These are phyloP conservation scores for Neurospora sp. DNA, from an alignment of 495 filamentous ascomycete genomes.

Conservation along the genomic window DNA sequence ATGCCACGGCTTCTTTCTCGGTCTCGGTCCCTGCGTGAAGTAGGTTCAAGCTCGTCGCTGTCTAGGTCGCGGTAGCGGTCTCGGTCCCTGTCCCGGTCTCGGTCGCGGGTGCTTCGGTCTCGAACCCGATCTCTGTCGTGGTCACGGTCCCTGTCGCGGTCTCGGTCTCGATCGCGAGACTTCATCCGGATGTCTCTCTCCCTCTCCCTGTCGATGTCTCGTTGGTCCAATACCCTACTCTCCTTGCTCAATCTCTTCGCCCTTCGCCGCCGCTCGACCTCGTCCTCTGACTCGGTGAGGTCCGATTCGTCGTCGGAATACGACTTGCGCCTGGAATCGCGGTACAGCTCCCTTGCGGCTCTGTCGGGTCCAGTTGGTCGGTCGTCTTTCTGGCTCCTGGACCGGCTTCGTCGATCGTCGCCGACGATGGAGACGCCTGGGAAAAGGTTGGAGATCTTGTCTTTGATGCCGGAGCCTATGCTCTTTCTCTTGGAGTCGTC, in stretches of 20 bases:
- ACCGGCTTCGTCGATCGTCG: slow-evolving; percentile 16
- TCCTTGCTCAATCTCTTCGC: slow-evolving; percentile 8
- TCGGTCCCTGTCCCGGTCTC: slow-evolving; percentile 21
- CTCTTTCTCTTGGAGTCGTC: slow-evolving; percentile 12
- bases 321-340: slow-evolving; percentile 8
- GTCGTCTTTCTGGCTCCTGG: slow-evolving; percentile 9
- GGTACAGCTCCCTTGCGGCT: background rate
- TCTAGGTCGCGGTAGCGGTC: slow-evolving; percentile 18
- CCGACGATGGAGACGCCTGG: slow-evolving; percentile 3
- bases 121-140: slow-evolving; percentile 10
- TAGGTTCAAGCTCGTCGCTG: slow-evolving; percentile 16
- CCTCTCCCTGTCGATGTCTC: background rate
- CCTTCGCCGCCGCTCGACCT: slow-evolving; percentile 25
- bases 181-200: background rate
- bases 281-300: slow-evolving; percentile 12
- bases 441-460: slow-evolving; percentile 15
- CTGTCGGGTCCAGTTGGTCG: background rate
- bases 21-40: background rate
- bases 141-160: slow-evolving; percentile 9
- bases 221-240: background rate
- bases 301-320: slow-evolving; percentile 17
- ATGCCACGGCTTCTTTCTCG: background rate
- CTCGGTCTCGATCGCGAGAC: background rate
- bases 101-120: slow-evolving; percentile 19
- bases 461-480: slow-evolving; percentile 13